Evolutionary conservation across 75 land plant species (phyloP), one percentile per base, ranked within the genome.

Genomic region (Gnetum montanum): DNA sequence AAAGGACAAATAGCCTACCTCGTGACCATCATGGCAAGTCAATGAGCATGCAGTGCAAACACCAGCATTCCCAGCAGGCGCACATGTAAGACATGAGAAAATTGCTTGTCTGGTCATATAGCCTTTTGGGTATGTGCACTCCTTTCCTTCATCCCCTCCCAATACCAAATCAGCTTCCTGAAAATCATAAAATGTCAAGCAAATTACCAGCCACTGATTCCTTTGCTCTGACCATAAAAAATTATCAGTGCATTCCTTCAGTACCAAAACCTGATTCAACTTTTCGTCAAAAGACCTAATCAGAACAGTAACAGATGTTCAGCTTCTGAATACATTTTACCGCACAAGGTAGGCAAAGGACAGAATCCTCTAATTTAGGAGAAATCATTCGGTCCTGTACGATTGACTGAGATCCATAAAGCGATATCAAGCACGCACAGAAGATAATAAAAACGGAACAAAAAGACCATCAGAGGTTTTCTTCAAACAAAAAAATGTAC

Each of bases 91-190:
- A 61, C 98, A 94, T 4, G 98, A 83, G 59, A 94, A 94, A 28
- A 94, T 69, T 16, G 98, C 98, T 52, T 94, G 98, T 54, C 98
- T 70, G 58, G 75, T 80, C 85, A 86, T 83, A 57, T 94, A 94
- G 3, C 98, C 98, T 20, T 80, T 72, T 3, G 45, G 29, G 47
- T 89, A 93, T 12, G 98, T 93, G 59, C 98, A 93, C 48, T 93
- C 90, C 58, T 90, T 85, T 18, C 96, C 96, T 29, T 93, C 91
- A 64, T 89, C 98, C 15, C 98, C 98, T n/a, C 98, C 98, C 73
- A 93, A 59, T 19, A 89, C 79, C 74, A 93, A 59, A 71, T 93
- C 98, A 0, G 79, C 98, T 61, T 89, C 90, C 98, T 93, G 28
- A 60, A 40, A n/a, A n/a, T n/a, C n/a, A n/a, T n/a, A n/a, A 23